Evolutionary conservation across 306 rosid species (phyloP).

Genomic region (Vachellia collinsii): DNA sequence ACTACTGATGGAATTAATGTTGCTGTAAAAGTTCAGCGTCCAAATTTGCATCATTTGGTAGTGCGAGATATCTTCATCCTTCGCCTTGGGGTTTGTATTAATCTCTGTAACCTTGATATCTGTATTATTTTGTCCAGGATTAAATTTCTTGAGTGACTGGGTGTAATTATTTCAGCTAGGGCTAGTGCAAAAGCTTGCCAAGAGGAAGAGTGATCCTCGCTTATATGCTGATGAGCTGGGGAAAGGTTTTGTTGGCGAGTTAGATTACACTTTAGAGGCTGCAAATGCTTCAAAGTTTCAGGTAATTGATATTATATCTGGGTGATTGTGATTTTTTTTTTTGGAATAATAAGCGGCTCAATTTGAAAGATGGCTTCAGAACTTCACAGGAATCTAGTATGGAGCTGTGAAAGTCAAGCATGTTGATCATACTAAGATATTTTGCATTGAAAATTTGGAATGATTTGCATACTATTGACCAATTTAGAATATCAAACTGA

Average conservation of each 20-base stretch:
- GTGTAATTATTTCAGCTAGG: conserved; percentile 68
- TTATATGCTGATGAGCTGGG: conserved; percentile 97
- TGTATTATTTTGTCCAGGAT: conserved; percentile 18
- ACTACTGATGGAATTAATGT: conserved; percentile 73
- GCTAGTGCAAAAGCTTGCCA: conserved; percentile 80
- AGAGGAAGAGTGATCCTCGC: conserved; percentile 86
- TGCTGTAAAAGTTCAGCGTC: conserved; percentile 97
- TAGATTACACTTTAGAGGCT: conserved; percentile 90
- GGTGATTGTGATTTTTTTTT: background rate
- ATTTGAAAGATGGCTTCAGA: background rate
- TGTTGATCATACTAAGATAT: background rate
- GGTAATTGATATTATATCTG: conserved; percentile 55
- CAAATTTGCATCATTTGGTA: conserved; percentile 81
- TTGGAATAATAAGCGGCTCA: background rate
- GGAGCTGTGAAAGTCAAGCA: background rate
- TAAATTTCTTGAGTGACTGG: conserved; percentile 34
- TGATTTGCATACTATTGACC: background rate
- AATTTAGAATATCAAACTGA: background rate
- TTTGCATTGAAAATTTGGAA: background rate
- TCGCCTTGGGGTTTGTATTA: conserved; percentile 90
- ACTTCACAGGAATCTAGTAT: background rate
- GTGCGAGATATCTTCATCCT: conserved; percentile 95
- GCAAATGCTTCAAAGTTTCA: conserved; percentile 79
- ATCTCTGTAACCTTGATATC: conserved; percentile 13
- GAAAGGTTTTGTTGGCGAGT: conserved; percentile 85